Evolutionary conservation across 495 filamentous ascomycete species (phyloP), one percentile per base, ranked within the genome.

Genomic region (Aspergillus carlsbadensis): DNA sequence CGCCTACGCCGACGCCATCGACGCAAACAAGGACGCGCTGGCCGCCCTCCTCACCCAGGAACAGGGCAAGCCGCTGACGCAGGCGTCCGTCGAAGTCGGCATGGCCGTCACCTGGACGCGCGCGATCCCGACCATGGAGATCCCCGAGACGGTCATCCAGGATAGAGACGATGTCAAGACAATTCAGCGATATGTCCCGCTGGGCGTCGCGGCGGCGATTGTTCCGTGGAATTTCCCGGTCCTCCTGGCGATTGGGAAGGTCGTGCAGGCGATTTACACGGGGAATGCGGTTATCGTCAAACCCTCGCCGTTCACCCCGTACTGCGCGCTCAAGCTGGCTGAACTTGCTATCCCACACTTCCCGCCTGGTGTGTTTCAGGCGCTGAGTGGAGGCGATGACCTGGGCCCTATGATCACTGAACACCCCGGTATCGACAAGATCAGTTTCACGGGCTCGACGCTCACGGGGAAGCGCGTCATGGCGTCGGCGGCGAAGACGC

Each of bases 371-470:
- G 81, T 91, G 8, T 61, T 91, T 15, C 86, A 88, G 60, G 85
- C 75, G 14, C 62, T 91, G 29, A 85, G 84, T 64, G 87, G 87
- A 17, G 85, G 79, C 54, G 84, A 87, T 15, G 74, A 81, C 11
- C 76, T 90, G 8, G 87, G 87, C 6, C 81, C 84, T 2, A 67
- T 70, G 69, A 70, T 87, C 48, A 81, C 76, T 0, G 62, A 70
- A 10, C 86, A 90, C 60, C 77, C 81, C 0, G 80, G 74, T 2
- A 82, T 90, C 57, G 78, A 80, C 52, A 88, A 89, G 73, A 85
- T 89, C 64, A 80, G 71, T 52, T 90, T 90, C 67, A 90, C 86
- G 0, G 87, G 87, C 5, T 86, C 84, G 6, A 83, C 78, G 26
- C 65, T 76, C 1, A 87, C 85, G 0, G 87, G 87, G 11, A 85